Evolutionary conservation across 441 rosid genomes (phyloP).

Genomic region (Arabidopsis hybrid): DNA sequence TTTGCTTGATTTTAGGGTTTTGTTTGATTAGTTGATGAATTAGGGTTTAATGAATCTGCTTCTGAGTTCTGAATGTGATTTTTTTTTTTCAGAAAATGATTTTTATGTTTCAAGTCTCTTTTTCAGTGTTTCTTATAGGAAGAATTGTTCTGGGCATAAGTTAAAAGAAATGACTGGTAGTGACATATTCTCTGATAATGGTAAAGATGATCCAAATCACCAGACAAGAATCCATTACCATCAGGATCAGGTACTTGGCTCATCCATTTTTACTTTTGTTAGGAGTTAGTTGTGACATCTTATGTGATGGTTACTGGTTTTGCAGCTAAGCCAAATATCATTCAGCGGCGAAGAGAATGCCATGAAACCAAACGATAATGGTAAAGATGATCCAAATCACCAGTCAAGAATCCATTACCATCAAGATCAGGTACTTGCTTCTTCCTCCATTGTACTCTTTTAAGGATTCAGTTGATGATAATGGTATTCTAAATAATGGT

Average conservation of each 20-base stretch:
- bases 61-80: not conserved
- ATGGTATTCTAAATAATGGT: not conserved
- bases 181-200: constrained; percentile 59
- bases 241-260: constrained; percentile 50
- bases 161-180: constrained; percentile 71
- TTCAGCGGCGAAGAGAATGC: no score
- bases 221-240: constrained; percentile 59
- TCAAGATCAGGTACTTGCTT: constrained; percentile 51
- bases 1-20: constrained; percentile 21
- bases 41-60: not conserved
- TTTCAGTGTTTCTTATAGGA: constrained; percentile 48
- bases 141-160: constrained; percentile 67
- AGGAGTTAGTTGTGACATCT: not conserved
- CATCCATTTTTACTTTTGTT: not conserved
- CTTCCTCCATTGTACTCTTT: not conserved
- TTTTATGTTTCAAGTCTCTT: not conserved
- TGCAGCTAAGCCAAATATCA: no score
- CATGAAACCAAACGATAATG: constrained; percentile 35
- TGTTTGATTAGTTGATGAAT: constrained; percentile 10
- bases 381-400: constrained; percentile 46
- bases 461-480: not conserved
- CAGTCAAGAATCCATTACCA: constrained; percentile 58
- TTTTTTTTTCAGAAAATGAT: not conserved
- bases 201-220: constrained; percentile 46
- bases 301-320: constrained; percentile 3